Base-by-base conservation (phyloP, 2,329 filamentous ascomycete species). In the Sporothrix euskadiensis region DNA sequence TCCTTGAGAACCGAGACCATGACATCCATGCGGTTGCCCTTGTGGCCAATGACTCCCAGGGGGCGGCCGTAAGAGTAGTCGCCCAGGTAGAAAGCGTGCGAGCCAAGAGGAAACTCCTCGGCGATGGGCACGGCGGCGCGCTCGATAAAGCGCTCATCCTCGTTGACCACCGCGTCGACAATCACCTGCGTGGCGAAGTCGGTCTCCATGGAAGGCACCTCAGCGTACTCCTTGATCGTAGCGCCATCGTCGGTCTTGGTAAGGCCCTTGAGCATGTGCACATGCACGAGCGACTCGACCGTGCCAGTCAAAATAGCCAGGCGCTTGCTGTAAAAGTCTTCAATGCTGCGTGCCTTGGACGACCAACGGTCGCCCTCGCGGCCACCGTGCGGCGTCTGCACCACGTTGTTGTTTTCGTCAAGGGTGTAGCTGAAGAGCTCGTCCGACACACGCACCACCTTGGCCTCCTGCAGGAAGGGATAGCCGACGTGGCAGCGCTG, bases 131-230 rank as follows among this genome's bases (percentile, higher is more conserved):
- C 80, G n/a, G 96, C 94, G 14, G 88, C 91, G 78, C 90, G 92
- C 83, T 99, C 96, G 71, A 98, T 88, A 83, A 99, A 99, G 32
- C 96, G 92, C 80, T 94, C 90, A 80, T 99, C 96, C 78, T 94
- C 92, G 79, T 95, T 97, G 78, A 94, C 84, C 57, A 98, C 95
- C 75, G 94, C 88, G 78, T 98, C 94, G 16, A 99, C 95, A 69
- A 98, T 86, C 22, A 93, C 90, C 80, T 99, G 96, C 3, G 94
- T 88, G n/a, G 96, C 94, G 81, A 95, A 98, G 72, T 97, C 92
- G 7, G 90, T 92, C 80, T 98, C 94, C 79, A 96, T 87, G 63
- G 95, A 95, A 2, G 91, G 90, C 66, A 98, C 92, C 70, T 92
- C 88, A 22, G 90, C 94, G 80, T 97, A 99, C 79, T 98, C 94